Base-by-base conservation (phyloP, 1,284 basidiomycete genomes). In the Heterobasidion occidentale region DNA sequence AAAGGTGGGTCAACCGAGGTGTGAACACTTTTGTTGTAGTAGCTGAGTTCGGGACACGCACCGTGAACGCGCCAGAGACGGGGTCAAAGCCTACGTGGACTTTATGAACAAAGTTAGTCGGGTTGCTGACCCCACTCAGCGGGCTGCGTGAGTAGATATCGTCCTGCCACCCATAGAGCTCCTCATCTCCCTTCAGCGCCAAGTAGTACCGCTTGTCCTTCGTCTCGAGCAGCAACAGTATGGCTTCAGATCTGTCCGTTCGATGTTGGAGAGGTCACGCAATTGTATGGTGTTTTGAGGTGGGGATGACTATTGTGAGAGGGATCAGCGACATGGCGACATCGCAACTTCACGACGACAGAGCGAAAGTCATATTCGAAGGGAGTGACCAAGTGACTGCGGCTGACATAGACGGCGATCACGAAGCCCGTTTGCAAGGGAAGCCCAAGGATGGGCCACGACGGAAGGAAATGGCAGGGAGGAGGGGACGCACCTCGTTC, bases 61-160 rank as follows among this genome's bases (percentile, higher is more conserved):
- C 91, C 7, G 94, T 98, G 70, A 98, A 98, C 7, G 88, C 93
- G 14, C 96, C 95, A 44, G 90, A 90, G 50, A 93, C 79, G 0
- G 94, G 92, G 71, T 99, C 96, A 65, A 97, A 98, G 7, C 95
- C 95, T 59, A 99, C 96, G 70, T 99, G 96, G 2, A 98, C 94
- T 70, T 97, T 93, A 74, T 98, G 96, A 1, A 97, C 93, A 68
- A 98, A 98, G 73, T 99, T 95, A 15, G 94, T 98, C 0, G 96
- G 96, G 62, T 90, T 89, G 66, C 89, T 90, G 20, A 96, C 92
- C 44, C 94, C 94, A 86, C 94, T 92, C 51, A 96, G 77, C 0
- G 95, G 94, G 63, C 91, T 93, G 54, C 94, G 83, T 7, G 84
- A 86, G 72, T 98, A 98, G 59, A 99, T 90, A 67, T 97, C 95